phyloP scores from a whole-genome alignment of 192 early-diverging fungal genomes.

The Cladochytrium replicatum region DNA sequence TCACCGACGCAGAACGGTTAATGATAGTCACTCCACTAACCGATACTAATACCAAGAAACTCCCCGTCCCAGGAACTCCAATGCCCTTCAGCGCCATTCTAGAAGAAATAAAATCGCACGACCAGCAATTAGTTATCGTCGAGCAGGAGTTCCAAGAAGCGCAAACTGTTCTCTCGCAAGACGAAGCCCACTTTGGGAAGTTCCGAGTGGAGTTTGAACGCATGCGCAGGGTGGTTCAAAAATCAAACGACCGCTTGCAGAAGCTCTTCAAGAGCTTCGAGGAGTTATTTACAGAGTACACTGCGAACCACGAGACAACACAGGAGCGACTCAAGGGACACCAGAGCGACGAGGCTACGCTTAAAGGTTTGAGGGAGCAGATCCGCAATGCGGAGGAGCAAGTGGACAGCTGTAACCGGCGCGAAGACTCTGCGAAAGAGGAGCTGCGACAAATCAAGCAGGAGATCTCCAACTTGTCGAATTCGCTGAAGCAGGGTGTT shows the following conservation, averaged over 20 bases:
- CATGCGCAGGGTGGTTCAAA: slow-evolving; percentile 33
- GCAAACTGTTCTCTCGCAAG: too few species aligned
- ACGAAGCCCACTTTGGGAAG: slow-evolving; percentile 4
- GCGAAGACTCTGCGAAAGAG: slow-evolving; percentile 40
- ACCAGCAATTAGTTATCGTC: too few species aligned
- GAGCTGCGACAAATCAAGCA: slow-evolving; percentile 38
- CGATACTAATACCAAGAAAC: too few species aligned
- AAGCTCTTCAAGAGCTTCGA: slow-evolving; percentile 26
- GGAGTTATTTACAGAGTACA: slow-evolving; percentile 25
- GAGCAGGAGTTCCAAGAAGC: too few species aligned
- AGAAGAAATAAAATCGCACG: too few species aligned
- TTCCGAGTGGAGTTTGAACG: slow-evolving; percentile 42
- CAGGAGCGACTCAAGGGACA: slow-evolving; percentile 11
- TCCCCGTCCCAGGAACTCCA: too few species aligned
- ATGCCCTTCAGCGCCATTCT: too few species aligned
- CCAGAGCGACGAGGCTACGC: slow-evolving; percentile 30
- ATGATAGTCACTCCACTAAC: too few species aligned
- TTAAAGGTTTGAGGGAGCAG: slow-evolving; percentile 34
- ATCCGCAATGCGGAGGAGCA: slow-evolving; percentile 37
- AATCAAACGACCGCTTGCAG: slow-evolving; percentile 26
- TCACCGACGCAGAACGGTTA: too few species aligned
- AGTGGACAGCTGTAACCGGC: slow-evolving; percentile 26
- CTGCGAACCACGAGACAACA: slow-evolving; percentile 12
- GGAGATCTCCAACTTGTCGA: slow-evolving; percentile 38
- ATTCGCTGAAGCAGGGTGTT: slow-evolving; percentile 48